Conservation (phyloP, 208 protist genomes). For the Leishmania gerbilli region DNA sequence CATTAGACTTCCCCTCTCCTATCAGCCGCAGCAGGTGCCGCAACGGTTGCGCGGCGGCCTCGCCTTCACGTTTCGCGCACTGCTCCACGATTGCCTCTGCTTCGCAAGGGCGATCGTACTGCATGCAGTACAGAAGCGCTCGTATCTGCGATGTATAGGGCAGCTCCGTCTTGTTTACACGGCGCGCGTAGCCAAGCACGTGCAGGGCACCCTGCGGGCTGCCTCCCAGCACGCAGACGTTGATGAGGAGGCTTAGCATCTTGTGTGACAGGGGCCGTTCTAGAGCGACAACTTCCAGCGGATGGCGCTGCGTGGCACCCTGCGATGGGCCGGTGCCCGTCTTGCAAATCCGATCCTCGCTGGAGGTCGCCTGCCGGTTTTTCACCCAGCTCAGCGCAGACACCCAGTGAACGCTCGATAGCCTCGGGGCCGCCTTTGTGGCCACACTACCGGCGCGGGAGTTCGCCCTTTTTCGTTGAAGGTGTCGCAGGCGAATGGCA, state of each 20-base stretch:
- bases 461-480: too few species aligned
- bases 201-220: constrained; percentile 70
- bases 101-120: constrained; percentile 72
- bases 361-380: constrained; percentile 45
- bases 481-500: constrained; percentile 16
- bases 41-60: constrained; percentile 43
- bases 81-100: constrained; percentile 72
- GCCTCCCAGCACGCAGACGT: constrained; percentile 78
- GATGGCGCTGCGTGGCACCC: constrained; percentile 36
- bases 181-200: constrained; percentile 66
- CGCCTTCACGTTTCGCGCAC: constrained; percentile 41
- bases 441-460: neutral
- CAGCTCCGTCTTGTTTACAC: constrained; percentile 69
- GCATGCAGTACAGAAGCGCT: constrained; percentile 76
- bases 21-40: constrained; percentile 46
- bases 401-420: constrained; percentile 66
- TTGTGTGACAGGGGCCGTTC: constrained; percentile 40
- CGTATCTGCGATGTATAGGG: constrained; percentile 56
- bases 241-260: constrained; percentile 71
- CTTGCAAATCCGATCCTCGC: constrained; percentile 48
- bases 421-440: neutral
- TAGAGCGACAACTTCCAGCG: constrained; percentile 20
- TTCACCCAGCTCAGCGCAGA: constrained; percentile 79
- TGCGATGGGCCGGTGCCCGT: constrained; percentile 64
- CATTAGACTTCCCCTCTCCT: constrained; percentile 19